Evolutionary conservation across 1,284 basidiomycete genomes (phyloP), one percentile per base, ranked within the genome.

Genomic region (Ceratobasidium sp.): DNA sequence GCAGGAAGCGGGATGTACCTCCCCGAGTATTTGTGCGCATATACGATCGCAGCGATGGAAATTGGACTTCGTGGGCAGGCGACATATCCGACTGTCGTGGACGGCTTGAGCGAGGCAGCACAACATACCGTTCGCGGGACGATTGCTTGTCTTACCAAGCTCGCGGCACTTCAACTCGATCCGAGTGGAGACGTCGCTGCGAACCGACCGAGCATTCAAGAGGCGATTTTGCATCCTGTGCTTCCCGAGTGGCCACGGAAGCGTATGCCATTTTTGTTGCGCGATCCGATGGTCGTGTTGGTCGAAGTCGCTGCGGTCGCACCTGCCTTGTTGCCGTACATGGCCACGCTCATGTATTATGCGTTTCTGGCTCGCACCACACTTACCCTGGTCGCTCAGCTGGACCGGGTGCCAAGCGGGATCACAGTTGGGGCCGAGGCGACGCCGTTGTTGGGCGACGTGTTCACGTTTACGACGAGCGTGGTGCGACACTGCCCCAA

Each of bases 11-110:
- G 91, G 0, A 86, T 94, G 70, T 96, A 96, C 75, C 81, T 98
- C 1, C 93, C 95, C 0, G 92, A 96, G 74, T 93, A 96, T 72
- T 80, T 97, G 35, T 82, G 96, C n/a, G 92, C 88, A 1, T 97
- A 96, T 77, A 95, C 94, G 0, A 84, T 98, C 52, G 82, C 89
- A 1, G 83, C 86, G n/a, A 84, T 93, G 65, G 96, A 98, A 79
- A 86, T 92, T 25, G 85, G 91, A 0, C 86, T 90, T 67, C 85
- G 95, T 34, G 94, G 93, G 1, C 78, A 84, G 7, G 85, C 84
- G 6, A 75, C 77, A 3, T 45, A 67, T 29, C 77, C 79, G 5
- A 85, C 83, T 13, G 82, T 93, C 56, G 88, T 87, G 1, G 90
- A 95, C 74, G 85, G 85, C 62, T 76, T 96, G 38, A 88, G 91